A percentile compares a stretch with the other conserved stretches of the same genome.
Evolutionary conservation across 305 asterid species (phyloP).

Genomic region (Fraxinus dipetala): DNA sequence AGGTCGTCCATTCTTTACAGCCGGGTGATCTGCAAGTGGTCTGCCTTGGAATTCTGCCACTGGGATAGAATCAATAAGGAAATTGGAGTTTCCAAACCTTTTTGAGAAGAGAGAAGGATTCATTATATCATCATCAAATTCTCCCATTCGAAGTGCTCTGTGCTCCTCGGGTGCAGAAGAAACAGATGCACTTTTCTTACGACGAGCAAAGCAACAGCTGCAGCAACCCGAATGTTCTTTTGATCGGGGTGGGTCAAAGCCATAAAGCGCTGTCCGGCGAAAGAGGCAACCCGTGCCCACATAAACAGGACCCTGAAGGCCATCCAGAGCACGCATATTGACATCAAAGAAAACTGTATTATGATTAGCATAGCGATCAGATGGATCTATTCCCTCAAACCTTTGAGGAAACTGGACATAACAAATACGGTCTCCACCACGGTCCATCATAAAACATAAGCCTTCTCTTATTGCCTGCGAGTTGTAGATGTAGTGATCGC

Average conservation of each 20-base stretch:
- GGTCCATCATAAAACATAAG: slow-evolving; percentile 97
- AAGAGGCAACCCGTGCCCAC: slow-evolving; percentile 95
- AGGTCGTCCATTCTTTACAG: slow-evolving; percentile 79
- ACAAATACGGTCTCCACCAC: slow-evolving; percentile 90
- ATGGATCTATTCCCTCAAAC: slow-evolving; percentile 86
- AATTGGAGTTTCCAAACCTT: slow-evolving; percentile 80
- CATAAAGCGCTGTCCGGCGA: slow-evolving; percentile 76
- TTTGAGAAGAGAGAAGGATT: slow-evolving; percentile 72
- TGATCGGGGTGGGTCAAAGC: slow-evolving; percentile 76
- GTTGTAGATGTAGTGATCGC: slow-evolving; percentile 91
- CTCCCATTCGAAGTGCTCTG: slow-evolving; percentile 76
- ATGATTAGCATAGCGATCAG: slow-evolving; percentile 85
- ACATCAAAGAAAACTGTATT: slow-evolving; percentile 91
- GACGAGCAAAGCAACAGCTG: slow-evolving; percentile 58
- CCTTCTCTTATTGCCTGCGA: slow-evolving; percentile 85
- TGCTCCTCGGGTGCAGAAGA: slow-evolving; percentile 71
- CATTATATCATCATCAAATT: slow-evolving; percentile 71
- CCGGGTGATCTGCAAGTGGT: slow-evolving; percentile 92
- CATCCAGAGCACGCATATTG: slow-evolving; percentile 90
- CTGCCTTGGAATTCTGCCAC: slow-evolving; percentile 92
- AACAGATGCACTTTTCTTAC: slow-evolving; percentile 40
- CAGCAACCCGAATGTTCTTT: slow-evolving; percentile 69
- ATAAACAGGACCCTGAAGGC: slow-evolving; percentile 88
- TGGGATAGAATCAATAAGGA: slow-evolving; percentile 80
- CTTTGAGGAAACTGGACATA: slow-evolving; percentile 90